Conservation (phyloP, 805 yeast genomes). For the Novakomyces olei region DNA sequence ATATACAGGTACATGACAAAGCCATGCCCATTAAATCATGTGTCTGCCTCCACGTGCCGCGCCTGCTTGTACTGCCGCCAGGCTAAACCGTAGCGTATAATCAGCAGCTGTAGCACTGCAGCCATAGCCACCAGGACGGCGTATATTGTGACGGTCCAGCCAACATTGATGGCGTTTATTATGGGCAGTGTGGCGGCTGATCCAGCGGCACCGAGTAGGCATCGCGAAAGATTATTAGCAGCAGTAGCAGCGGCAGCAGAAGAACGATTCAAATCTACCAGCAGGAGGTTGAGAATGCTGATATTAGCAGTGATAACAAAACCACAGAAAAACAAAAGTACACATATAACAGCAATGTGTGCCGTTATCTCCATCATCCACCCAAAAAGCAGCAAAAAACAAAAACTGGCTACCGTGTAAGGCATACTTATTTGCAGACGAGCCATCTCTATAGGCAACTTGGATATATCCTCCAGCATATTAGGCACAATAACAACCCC, state of each 20-base stretch:
- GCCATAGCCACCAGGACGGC: no score
- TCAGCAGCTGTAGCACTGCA: no score
- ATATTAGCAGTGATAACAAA: constrained; percentile 3
- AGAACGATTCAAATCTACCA: constrained; percentile 52
- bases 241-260: constrained; percentile 57
- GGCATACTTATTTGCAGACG: constrained; percentile 6
- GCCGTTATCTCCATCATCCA: no score
- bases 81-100: no score
- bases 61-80: no score
- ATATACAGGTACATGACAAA: no score
- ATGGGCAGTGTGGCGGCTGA: constrained; percentile 45
- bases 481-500: constrained; percentile 2
- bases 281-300: constrained; percentile 31
- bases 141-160: constrained; percentile 60
- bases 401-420: neutral
- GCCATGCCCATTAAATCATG: no score
- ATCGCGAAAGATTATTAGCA: constrained; percentile 47
- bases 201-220: constrained; percentile 46
- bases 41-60: no score
- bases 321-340: constrained; percentile 6
- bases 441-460: constrained; percentile 8
- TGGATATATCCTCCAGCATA: constrained; percentile 1
- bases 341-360: constrained; percentile 7
- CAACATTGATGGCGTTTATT: constrained; percentile 36
- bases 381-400: constrained; percentile 3